Evolutionary conservation across 2,329 filamentous ascomycete species (phyloP).

Genomic region (Trematosphaeria pertusa): DNA sequence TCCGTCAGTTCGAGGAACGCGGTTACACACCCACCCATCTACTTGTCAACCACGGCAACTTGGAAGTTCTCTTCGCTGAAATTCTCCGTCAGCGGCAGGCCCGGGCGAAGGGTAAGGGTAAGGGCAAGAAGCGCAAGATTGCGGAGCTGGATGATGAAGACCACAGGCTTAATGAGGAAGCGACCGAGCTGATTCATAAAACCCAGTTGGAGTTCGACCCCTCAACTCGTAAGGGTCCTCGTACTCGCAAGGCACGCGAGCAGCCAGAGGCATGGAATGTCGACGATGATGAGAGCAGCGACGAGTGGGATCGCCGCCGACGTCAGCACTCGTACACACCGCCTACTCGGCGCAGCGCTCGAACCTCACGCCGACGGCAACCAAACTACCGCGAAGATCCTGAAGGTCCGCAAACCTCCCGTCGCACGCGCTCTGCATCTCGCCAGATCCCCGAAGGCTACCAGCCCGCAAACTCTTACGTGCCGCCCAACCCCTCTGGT

Average conservation of each 20-base stretch:
- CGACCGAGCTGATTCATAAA: not conserved
- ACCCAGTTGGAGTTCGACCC: not conserved
- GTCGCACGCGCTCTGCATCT: not conserved
- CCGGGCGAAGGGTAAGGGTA: conserved; percentile 1
- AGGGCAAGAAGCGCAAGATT: conserved; percentile 3
- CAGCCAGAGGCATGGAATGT: no score
- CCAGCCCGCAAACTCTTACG: not conserved
- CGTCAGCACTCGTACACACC: no score
- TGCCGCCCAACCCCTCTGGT: not conserved
- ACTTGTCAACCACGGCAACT: conserved; percentile 37
- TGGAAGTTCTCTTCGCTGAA: conserved; percentile 28
- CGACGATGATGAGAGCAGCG: no score
- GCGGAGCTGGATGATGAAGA: not conserved
- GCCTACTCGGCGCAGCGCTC: conserved; percentile 4
- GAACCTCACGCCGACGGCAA: not conserved
- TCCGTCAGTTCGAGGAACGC: conserved; percentile 36
- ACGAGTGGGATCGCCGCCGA: no score
- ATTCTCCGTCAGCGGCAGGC: not conserved
- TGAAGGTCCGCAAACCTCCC: not conserved
- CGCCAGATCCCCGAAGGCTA: not conserved
- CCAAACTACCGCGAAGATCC: conserved; percentile 3
- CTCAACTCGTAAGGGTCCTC: no score
- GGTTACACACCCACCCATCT: conserved; percentile 29
- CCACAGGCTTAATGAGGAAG: not conserved
- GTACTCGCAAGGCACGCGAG: no score